Conservation (phyloP, 768 basidiomycete species). For the Suillus variegatus region DNA sequence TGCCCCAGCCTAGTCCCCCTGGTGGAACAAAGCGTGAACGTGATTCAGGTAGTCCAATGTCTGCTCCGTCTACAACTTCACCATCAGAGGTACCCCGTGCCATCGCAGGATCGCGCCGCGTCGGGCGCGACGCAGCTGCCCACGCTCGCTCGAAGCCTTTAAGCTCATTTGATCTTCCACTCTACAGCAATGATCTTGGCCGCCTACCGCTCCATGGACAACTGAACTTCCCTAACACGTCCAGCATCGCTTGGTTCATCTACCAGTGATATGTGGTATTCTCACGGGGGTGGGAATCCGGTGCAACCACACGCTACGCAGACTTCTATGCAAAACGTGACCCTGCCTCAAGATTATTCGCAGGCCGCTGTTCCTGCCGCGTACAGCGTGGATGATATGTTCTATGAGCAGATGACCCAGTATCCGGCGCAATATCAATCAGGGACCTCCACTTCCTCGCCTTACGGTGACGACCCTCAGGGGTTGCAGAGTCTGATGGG, state of each 20-base stretch:
- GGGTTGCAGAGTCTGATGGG: not conserved
- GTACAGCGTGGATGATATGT: constrained; percentile 26
- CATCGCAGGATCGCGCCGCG: constrained; percentile 38
- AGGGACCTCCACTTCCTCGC: not conserved
- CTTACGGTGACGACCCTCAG: not conserved
- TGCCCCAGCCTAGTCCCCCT: constrained; percentile 56
- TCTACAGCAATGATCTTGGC: constrained; percentile 60
- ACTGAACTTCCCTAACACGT: constrained; percentile 17
- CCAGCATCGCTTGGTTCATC: constrained; percentile 8
- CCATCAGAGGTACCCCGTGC: constrained; percentile 23
- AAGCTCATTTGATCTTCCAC: constrained; percentile 43
- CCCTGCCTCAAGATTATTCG: not conserved
- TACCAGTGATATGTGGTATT: constrained; percentile 23
- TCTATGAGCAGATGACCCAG: constrained; percentile 19
- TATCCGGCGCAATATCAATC: not conserved
- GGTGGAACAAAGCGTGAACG: constrained; percentile 64
- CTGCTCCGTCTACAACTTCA: constrained; percentile 13
- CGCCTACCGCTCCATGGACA: constrained; percentile 48
- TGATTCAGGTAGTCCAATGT: constrained; percentile 50
- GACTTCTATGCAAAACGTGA: constrained; percentile 2
- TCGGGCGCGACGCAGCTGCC: constrained; percentile 24
- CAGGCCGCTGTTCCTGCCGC: constrained; percentile 1
- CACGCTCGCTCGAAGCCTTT: constrained; percentile 16
- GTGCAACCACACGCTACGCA: constrained; percentile 2
- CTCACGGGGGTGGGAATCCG: constrained; percentile 11